phyloP scores from a whole-genome alignment of 106 monocot genomes.

The Alisma plantagoaquatica region DNA sequence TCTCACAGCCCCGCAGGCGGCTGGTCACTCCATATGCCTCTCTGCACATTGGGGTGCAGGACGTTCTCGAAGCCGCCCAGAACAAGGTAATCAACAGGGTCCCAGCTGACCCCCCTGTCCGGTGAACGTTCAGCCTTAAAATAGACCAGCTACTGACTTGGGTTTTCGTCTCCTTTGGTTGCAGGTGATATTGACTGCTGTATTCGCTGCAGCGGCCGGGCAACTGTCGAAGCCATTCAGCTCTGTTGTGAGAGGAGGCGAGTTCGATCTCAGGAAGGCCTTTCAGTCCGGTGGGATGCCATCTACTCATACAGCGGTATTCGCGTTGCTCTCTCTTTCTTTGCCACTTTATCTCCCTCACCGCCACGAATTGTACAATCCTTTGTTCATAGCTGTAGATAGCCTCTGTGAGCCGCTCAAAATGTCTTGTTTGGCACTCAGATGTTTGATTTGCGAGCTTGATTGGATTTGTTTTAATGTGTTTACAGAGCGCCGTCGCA shows the following conservation, averaged over 20 bases:
- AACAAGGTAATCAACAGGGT: conserved; percentile 12
- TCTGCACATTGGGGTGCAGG: conserved; percentile 12
- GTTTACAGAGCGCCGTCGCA: conserved; percentile 59
- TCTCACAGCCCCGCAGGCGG: background rate
- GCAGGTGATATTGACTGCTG: conserved; percentile 20
- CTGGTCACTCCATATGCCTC: conserved; percentile 6
- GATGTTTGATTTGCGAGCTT: background rate
- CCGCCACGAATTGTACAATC: background rate
- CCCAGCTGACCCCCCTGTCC: background rate
- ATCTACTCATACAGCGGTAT: conserved; percentile 23
- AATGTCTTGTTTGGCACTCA: background rate
- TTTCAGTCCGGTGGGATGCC: conserved; percentile 30
- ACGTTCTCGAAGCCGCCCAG: conserved; percentile 7
- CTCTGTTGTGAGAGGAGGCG: conserved; percentile 11
- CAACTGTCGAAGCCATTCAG: conserved; percentile 27
- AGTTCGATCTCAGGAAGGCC: conserved; percentile 9
- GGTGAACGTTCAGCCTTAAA: background rate
- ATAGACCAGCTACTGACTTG: background rate
- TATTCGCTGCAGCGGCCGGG: conserved; percentile 11
- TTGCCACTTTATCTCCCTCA: background rate
- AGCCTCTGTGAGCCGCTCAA: background rate
- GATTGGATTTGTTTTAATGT: conserved; percentile 1
- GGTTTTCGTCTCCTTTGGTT: background rate
- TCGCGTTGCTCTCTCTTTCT: background rate
- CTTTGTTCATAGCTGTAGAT: no score